Evolutionary conservation across 176 grass and related monocot genomes (phyloP), one percentile per base, ranked within the genome.

Genomic region (Zoysia japonica): DNA sequence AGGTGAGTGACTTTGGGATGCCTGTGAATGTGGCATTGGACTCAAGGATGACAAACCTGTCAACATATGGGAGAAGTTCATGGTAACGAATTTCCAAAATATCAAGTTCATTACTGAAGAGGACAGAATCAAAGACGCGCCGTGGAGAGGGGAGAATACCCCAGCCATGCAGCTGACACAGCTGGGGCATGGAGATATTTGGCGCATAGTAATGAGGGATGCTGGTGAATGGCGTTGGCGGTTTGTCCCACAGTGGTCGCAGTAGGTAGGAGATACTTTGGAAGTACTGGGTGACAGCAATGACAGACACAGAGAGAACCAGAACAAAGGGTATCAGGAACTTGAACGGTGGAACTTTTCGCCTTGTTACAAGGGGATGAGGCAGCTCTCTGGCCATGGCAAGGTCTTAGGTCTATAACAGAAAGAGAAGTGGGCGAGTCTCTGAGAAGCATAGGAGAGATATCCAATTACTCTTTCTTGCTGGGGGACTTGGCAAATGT

Each of bases 81-180:
- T 9, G 79, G 75, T 92, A 90, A 11, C 96, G 92, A 67, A 94
- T 93, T 68, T 98, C 92, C 11, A 98, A 90, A 47, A 98, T 61
- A 68, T 98, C 96, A 6, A 98, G 83, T 47, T 98, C 96, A 47
- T 94, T 98, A 61, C 92, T 98, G 63, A 98, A 94, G 54, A 94
- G 92, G 54, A 93, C 84, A 7, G 92, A 89, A 19, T 98, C 96
- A 13, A 92, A 94, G 11, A 98, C 87, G 12, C 74, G 90, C 6
- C 96, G 96, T 48, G 96, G 92, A 28, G 84, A 50, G 10, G 88
- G 59, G 5, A 92, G 86, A 71, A 89, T 59, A 11, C 85, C 80
- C 91, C 91, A 98, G 28, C 96, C 92, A 65, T 98, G 96, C 10
- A 94, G 92, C 37, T 70, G 72, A 44, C 96, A 98, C 40, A 98